Base-by-base conservation (phyloP, 164 flowering plant species). In the Warburgia ugandensis region DNA sequence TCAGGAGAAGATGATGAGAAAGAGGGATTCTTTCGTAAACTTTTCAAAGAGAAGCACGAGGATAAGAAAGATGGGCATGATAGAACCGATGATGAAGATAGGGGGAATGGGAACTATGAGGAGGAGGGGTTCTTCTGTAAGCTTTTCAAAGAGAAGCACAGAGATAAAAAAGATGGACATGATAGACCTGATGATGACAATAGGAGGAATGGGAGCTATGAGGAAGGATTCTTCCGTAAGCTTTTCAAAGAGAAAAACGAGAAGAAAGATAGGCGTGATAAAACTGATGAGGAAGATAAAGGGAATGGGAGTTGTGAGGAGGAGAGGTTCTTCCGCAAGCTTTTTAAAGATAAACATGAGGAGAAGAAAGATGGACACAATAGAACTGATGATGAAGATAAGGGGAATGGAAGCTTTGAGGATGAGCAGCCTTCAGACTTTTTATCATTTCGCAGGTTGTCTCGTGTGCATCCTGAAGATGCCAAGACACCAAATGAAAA, bases 391-490 rank as follows among this genome's bases (percentile, higher is more conserved):
- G 84, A 73, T 22, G 79, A 72, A 53, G 68, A 69, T 36, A 77
- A 70, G 37, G 77, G 65, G 36, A 68, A 50, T 60, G 62, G 61
- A 13, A 65, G 40, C 14, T 43, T 56, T 31, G 94, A 76, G 33
- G 98, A 78, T 32, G 97, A n/a, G n/a, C n/a, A 91, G 50, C 65
- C 80, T 63, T 83, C 81, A 38, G 99, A 92, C 1, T 77, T 88
- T 68, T 65, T 90, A 9, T 70, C 87, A 67, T 86, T 94, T 36
- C 79, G 83, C 32, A 77, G 77, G 70, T 61, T 89, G 56, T 84
- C 86, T 56, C 86, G 96, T 25, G 85, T 89, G 72, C 96, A 94
- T 66, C 94, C 96, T 6, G 99, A 86, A 64, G 94, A 86, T 40
- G 58, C 67, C 11, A 86, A 73, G 64, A 57, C 37, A 19, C 32